Base-by-base conservation (phyloP, 2,329 filamentous ascomycete species). In the Aspergillus versicolor region DNA sequence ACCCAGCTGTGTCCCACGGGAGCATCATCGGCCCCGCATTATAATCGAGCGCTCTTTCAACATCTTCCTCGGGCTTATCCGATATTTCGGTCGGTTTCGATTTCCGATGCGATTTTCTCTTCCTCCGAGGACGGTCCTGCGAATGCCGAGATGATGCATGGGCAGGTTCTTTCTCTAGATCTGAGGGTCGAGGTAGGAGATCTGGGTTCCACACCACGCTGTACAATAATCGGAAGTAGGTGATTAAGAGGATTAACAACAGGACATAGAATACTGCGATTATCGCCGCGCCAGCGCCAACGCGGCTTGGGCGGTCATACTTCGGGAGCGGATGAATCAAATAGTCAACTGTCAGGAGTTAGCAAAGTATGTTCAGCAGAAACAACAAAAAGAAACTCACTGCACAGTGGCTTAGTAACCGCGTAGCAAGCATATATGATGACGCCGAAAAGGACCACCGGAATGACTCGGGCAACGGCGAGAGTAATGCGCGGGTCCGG, bases 241-340 rank as follows among this genome's bases (percentile, higher is more conserved):
- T 82, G 32, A 79, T 66, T 22, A 88, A 69, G 67, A 91, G 83
- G 30, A 88, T 79, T 15, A 89, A 64, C 44, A 96, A 79, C 53
- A 95, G 79, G 52, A 92, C 52, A 67, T 88, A 89, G 74, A 90
- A 92, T 22, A 92, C 74, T 27, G 86, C 82, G 44, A 96, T 79
- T 55, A 96, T 83, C 12, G 84, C 85, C 57, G 88, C 82, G 42
- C 87, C 91, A 30, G 86, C 76, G 53, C 83, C 81, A 57, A 77
- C 69, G 77, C 82, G 75, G 69, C 74, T 71, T 67, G 70, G 45
- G 70, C 66, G 64, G 67, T 67, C 63, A 64, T 72, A 71, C 58
- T 73, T 67, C 52, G 71, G 67, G 49, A 75, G 69, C 22, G 81
- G 79, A 54, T 78, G 73, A 60, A 92, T 78, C 45, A 96, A 82